A percentile compares a stretch with the other conserved stretches of the same genome.
These are phyloP conservation scores for Pythium brassicae DNA, from an alignment of 352 stramenopile genomes.

Conservation along the genomic window DNA sequence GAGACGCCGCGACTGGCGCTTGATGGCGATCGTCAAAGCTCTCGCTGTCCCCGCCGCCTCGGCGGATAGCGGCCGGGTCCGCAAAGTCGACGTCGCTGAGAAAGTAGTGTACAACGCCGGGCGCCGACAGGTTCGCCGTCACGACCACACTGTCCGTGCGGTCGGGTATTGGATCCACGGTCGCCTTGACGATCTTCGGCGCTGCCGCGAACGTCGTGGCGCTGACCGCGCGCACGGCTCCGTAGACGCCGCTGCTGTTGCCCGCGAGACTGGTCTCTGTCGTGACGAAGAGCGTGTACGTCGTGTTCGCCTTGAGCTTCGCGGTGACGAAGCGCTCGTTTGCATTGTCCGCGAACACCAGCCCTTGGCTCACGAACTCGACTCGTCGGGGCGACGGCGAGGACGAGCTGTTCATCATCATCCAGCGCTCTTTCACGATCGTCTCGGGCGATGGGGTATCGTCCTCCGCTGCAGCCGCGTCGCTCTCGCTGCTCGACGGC, in stretches of 20 bases:
- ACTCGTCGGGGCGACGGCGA: conserved; percentile 2
- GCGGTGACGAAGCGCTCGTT: conserved; percentile 18
- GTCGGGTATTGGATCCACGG: conserved; percentile 30
- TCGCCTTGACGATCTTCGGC: conserved; percentile 58
- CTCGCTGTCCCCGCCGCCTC: too few relatives aligned
- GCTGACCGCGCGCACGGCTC: conserved; percentile 22
- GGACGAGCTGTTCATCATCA: background rate
- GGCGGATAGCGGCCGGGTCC: conserved; percentile 52
- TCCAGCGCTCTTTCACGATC: conserved; percentile 11
- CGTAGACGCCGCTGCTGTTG: conserved; percentile 46
- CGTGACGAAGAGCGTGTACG: conserved; percentile 47
- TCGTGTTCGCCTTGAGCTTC: conserved; percentile 41
- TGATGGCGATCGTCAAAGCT: background rate
- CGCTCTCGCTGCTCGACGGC: background rate
- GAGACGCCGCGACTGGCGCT: background rate
- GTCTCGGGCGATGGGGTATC: conserved; percentile 1
- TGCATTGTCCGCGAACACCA: background rate
- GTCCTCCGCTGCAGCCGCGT: background rate
- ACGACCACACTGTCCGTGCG: conserved; percentile 53
- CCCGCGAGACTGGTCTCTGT: conserved; percentile 34
- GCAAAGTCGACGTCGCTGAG: conserved; percentile 73
- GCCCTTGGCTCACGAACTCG: conserved; percentile 6
- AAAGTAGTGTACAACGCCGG: conserved; percentile 69
- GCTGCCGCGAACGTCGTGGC: conserved; percentile 50
- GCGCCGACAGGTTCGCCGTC: conserved; percentile 56